Evolutionary conservation across 1,139 yeast species (phyloP), one percentile per base, ranked within the genome.

Genomic region (Saccharomyces uvarum): DNA sequence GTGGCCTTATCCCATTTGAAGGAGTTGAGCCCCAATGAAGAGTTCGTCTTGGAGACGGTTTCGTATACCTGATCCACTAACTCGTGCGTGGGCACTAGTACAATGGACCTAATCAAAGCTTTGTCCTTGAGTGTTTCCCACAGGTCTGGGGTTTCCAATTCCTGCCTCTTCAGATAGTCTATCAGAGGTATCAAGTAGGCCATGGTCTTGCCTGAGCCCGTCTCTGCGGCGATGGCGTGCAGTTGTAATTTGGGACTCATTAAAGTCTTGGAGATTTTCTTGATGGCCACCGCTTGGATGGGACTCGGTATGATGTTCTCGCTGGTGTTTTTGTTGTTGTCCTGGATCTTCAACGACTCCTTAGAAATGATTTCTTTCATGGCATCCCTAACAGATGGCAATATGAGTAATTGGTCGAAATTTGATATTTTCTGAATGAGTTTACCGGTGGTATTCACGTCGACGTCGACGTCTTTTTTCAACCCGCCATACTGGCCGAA

Each of bases 121-220:
- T 69, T 70, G 44, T 66, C 60, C 41, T 63, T 57, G 55, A 64
- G 59, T 55, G 52, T 53, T 62, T 70, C 70, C 74, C 77, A 76
- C 14, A 63, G 62, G 51, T 71, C 69, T 0, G 61, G 63, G 2
- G 59, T 57, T 47, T 73, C 74, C 5, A 59, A 59, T 55, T 80
- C 80, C 56, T 80, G 82, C 58, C 85, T 83, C 61, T 79, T 82
- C 63, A 88, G 73, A 60, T 80, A 82, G 53, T 89, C 86, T 52
- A 91, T 63, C 44, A 91, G 61, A 0, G 96, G 90, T 0, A 88
- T 82, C 57, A 91, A 69, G 66, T 91, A 93, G 0, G 97, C 90
- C 83, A 96, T 82, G 0, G 99, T 93, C 69, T 93, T 93, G 7
- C 99, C 98, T 0, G 96, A 86, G 0, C 98, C 99, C 0, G 99